Base-by-base conservation (phyloP, 2,329 filamentous ascomycete species). In the Xylariaceae sp. region DNA sequence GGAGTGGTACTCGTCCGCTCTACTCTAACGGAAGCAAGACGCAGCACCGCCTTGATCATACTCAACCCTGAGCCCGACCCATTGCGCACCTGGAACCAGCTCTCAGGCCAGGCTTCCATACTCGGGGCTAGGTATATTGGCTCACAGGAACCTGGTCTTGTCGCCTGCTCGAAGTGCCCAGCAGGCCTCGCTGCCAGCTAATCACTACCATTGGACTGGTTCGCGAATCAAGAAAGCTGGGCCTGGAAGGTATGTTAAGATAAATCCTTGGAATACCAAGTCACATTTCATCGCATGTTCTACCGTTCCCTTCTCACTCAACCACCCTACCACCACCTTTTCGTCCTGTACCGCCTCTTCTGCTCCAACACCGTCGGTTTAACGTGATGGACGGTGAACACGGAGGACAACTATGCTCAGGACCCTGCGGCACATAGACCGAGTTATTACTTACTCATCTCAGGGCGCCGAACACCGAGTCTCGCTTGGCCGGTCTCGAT, bases 401-500 rank as follows among this genome's bases (percentile, higher is more conserved):
- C 8, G 8, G 21, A 8, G 8, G 21, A 8, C 21, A 23, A 23
- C 21, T 14, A 6, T 26, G 6, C 24, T 6, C n/a, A 26, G n/a
- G n/a, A n/a, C 15, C 24, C n/a, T 26, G 12, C 24, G 6, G 24
- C n/a, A 6, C n/a, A n/a, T n/a, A n/a, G n/a, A n/a, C n/a, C n/a
- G n/a, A n/a, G n/a, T n/a, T n/a, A n/a, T n/a, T n/a, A n/a, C n/a
- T n/a, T n/a, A n/a, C 12, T 12, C 5, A n/a, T 13, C 24, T 26
- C 24, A 26, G 12, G n/a, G n/a, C n/a, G n/a, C 24, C 12, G 15
- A 6, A 26, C 12, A 26, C 15, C 12, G 6, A 12, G 7, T 6
- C 6, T 6, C 24, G n/a, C n/a, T 12, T 12, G 24, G 24, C 5
- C 15, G n/a, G 24, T 26, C 6, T 26, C 24, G 24, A 98, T 96